phyloP scores from a whole-genome alignment of 1,284 basidiomycete genomes.

The Cystobasidiaceae sp. region DNA sequence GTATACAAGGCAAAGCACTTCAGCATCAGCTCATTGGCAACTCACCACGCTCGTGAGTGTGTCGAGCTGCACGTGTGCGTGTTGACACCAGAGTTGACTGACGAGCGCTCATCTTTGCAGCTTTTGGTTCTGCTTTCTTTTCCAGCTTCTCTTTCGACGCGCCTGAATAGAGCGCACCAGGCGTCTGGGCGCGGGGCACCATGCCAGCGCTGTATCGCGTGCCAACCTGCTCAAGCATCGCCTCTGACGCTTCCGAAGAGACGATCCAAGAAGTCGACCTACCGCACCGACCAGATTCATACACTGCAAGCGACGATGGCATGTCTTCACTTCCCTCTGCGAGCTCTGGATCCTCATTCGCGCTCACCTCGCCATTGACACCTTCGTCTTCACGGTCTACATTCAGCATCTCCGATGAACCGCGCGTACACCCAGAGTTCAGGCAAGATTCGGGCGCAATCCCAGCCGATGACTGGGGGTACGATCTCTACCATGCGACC shows the following conservation, averaged over 20 bases:
- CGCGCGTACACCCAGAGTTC: background rate
- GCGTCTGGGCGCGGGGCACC: no score
- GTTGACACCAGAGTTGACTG: no score
- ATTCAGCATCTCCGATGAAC: background rate
- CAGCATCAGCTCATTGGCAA: no score
- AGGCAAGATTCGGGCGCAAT: background rate
- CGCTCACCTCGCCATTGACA: background rate
- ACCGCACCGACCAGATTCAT: background rate
- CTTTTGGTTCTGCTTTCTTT: no score
- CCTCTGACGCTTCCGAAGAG: background rate
- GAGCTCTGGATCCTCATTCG: background rate
- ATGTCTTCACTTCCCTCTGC: no score
- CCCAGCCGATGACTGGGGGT: conserved; percentile 4
- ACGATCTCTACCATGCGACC: conserved; percentile 1
- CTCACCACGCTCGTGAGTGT: no score
- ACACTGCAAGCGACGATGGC: no score
- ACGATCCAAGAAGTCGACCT: conserved; percentile 4
- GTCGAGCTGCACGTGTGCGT: no score
- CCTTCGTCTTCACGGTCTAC: conserved; percentile 1
- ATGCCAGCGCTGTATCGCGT: background rate
- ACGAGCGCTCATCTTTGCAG: no score
- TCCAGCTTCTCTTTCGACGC: no score
- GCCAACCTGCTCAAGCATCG: background rate
- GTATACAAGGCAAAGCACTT: no score
- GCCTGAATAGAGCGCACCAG: no score